These are phyloP conservation scores for Bruguiera parviflora DNA, from an alignment of 345 rosid species.

Conservation along the genomic window DNA sequence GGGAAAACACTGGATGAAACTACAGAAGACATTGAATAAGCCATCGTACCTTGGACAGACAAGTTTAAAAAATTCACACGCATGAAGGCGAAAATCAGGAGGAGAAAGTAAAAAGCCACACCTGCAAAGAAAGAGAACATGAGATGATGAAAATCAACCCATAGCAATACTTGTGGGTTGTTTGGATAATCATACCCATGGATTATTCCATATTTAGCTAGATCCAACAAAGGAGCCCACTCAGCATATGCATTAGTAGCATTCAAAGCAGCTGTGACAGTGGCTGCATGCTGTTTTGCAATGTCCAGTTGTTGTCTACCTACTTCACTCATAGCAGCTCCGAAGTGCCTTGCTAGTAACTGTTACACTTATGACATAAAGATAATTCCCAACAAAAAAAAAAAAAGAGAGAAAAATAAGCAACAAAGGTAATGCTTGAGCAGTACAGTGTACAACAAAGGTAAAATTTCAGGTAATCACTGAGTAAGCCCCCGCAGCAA, in stretches of 20 bases:
- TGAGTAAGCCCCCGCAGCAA: constrained; percentile 75
- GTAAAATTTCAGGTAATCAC: constrained; percentile 89
- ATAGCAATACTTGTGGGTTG: constrained; percentile 1
- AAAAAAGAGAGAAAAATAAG: not conserved
- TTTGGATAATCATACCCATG: constrained; percentile 55
- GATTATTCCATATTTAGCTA: constrained; percentile 77
- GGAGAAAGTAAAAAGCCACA: constrained; percentile 78
- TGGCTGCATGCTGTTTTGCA: constrained; percentile 87
- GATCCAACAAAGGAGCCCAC: constrained; percentile 93
- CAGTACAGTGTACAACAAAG: constrained; percentile 68
- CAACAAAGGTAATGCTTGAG: constrained; percentile 11
- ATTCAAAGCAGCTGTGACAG: constrained; percentile 74
- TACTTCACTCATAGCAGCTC: constrained; percentile 64
- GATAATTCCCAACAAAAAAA: constrained; percentile 12
- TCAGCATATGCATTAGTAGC: constrained; percentile 90
- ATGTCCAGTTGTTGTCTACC: constrained; percentile 58
- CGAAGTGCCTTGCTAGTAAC: constrained; percentile 85
- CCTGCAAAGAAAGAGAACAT: constrained; percentile 34
- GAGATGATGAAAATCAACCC: constrained; percentile 11
- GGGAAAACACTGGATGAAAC: constrained; percentile 6
- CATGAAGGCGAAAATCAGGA: constrained; percentile 86
- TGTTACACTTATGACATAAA: constrained; percentile 34
- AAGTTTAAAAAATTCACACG: constrained; percentile 89
- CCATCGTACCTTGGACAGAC: constrained; percentile 40
- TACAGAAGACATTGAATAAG: not conserved